These are phyloP conservation scores for Solidago caesia DNA, from an alignment of 129 eudicot genomes.

Conservation along the genomic window DNA sequence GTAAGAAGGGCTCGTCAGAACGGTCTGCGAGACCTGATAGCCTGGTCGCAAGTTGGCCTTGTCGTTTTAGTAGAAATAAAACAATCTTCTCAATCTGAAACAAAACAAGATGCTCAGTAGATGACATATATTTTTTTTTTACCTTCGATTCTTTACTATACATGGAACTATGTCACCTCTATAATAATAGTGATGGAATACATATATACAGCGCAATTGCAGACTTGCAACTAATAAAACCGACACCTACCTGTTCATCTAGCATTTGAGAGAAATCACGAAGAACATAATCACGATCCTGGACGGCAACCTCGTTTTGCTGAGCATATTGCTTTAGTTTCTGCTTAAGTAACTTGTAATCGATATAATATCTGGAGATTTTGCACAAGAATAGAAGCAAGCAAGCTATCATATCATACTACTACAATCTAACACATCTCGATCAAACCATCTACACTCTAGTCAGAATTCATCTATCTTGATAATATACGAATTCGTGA, in stretches of 20 bases:
- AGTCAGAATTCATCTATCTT: not conserved
- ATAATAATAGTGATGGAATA: too few species aligned
- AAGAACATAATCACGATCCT: constrained; percentile 37
- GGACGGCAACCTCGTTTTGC: constrained; percentile 36
- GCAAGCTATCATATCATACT: too few species aligned
- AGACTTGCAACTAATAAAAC: not conserved
- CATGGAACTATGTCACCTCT: not conserved
- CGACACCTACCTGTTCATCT: constrained; percentile 47
- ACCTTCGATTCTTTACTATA: not conserved
- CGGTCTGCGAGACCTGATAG: constrained; percentile 36
- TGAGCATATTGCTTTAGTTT: constrained; percentile 56
- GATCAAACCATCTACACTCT: too few species aligned
- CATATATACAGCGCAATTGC: too few species aligned
- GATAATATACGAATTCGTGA: not conserved
- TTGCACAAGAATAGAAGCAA: not conserved
- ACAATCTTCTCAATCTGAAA: constrained; percentile 59
- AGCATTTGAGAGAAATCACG: constrained; percentile 57
- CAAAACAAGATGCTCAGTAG: constrained; percentile 12
- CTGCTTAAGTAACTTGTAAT: constrained; percentile 62
- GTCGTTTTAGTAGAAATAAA: constrained; percentile 42
- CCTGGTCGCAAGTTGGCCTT: constrained; percentile 60
- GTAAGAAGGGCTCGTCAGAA: constrained; percentile 24
- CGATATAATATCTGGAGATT: constrained; percentile 48
- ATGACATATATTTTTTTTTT: not conserved
- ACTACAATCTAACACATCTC: too few species aligned